These are phyloP conservation scores for Apophysomyces sp. DNA, from an alignment of 371 early-diverging fungal species.

Conservation along the genomic window DNA sequence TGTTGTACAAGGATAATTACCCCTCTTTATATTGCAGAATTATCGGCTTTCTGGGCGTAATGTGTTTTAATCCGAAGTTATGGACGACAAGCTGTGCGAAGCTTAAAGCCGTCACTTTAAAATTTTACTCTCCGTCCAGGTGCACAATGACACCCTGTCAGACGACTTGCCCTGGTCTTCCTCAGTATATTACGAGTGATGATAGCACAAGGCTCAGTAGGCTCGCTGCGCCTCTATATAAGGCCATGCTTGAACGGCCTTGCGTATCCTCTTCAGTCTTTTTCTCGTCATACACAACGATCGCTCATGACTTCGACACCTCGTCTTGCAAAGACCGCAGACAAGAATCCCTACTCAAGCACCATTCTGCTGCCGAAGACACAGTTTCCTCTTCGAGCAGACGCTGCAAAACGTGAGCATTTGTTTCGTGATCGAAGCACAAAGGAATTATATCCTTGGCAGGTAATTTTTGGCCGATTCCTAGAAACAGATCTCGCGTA, in stretches of 20 bases:
- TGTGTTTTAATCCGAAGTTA: no score
- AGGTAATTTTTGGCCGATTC: slow-evolving; percentile 39
- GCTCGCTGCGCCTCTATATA: neutral
- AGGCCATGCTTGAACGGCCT: neutral
- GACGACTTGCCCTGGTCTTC: neutral
- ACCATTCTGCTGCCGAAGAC: slow-evolving; percentile 78
- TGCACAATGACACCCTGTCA: slow-evolving; percentile 1
- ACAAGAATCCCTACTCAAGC: slow-evolving; percentile 48
- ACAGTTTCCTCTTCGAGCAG: slow-evolving; percentile 69
- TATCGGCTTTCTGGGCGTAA: no score
- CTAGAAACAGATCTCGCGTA: neutral
- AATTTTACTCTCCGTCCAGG: no score
- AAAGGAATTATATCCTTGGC: slow-evolving; percentile 74
- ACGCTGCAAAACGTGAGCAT: slow-evolving; percentile 63
- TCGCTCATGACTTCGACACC: neutral
- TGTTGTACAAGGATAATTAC: no score
- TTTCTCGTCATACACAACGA: neutral
- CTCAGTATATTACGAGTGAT: neutral
- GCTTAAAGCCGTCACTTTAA: no score
- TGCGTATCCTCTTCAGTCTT: neutral
- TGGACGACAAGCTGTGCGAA: no score
- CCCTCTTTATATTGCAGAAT: no score
- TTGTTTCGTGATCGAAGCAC: slow-evolving; percentile 66
- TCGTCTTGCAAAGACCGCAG: slow-evolving; percentile 3
- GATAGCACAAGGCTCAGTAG: neutral